These are phyloP conservation scores for Rhinocladiella mackenziei DNA, from an alignment of 2,329 filamentous ascomycete genomes.

Conservation along the genomic window DNA sequence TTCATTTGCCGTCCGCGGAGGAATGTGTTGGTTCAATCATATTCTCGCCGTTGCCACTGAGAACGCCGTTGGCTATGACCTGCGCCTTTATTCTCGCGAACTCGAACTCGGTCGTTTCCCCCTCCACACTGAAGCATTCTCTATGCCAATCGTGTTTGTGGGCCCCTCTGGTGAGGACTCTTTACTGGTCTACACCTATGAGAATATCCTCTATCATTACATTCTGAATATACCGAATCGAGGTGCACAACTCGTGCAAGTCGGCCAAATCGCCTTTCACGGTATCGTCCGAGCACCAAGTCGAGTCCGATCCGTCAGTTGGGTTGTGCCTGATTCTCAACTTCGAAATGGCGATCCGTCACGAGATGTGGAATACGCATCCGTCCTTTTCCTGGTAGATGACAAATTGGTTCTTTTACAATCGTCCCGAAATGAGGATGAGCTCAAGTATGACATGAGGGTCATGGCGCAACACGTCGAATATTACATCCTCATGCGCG, in stretches of 20 bases:
- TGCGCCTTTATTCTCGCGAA: constrained; percentile 92
- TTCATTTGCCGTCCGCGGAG: constrained; percentile 85
- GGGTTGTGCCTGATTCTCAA: constrained; percentile 90
- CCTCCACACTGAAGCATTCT: constrained; percentile 71
- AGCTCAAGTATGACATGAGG: constrained; percentile 96
- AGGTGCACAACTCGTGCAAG: constrained; percentile 77
- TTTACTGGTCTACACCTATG: constrained; percentile 91
- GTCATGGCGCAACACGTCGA: constrained; percentile 94
- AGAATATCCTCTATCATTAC: constrained; percentile 93
- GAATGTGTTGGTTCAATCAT: constrained; percentile 99
- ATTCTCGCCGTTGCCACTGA: constrained; percentile 93
- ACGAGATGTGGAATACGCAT: constrained; percentile 88
- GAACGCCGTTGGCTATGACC: constrained; percentile 71
- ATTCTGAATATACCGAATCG: constrained; percentile 70
- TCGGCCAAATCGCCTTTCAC: constrained; percentile 97
- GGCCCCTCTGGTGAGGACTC: constrained; percentile 90
- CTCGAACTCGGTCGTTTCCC: constrained; percentile 68
- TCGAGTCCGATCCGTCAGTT: constrained; percentile 86
- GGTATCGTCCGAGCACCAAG: constrained; percentile 93
- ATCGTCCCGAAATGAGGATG: constrained; percentile 76
- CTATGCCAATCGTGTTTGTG: constrained; percentile 83
- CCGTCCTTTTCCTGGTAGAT: constrained; percentile 93
- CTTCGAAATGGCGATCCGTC: constrained; percentile 87
- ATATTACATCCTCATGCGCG: constrained; percentile 88
- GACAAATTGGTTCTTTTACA: constrained; percentile 91